These are phyloP conservation scores for Avena insularis DNA, from an alignment of 176 grass and related monocot genomes.

Conservation along the genomic window DNA sequence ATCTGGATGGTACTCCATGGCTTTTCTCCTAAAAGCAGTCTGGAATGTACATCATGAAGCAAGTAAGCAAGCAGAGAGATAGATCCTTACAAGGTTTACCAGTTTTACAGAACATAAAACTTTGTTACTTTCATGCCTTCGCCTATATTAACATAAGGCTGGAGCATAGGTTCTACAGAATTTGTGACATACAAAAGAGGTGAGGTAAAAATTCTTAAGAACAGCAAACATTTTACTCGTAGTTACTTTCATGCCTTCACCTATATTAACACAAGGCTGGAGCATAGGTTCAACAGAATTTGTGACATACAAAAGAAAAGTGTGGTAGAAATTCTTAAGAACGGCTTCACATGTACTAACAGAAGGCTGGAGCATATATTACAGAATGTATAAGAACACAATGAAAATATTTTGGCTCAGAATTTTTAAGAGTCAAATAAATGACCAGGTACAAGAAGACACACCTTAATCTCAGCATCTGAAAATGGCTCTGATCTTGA, in stretches of 20 bases:
- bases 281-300: background rate
- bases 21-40: slow-evolving; percentile 88
- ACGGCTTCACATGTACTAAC: background rate
- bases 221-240: background rate
- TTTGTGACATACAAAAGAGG: background rate
- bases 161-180: background rate
- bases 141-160: background rate
- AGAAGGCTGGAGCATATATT: background rate
- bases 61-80: slow-evolving; percentile 30
- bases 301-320: background rate
- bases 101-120: slow-evolving; percentile 11
- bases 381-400: background rate
- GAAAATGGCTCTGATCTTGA: slow-evolving; percentile 70
- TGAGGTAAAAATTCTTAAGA: background rate
- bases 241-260: background rate
- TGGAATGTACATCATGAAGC: slow-evolving; percentile 45
- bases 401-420: background rate
- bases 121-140: background rate
- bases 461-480: slow-evolving; percentile 91
- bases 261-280: background rate
- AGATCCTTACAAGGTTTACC: background rate
- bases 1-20: slow-evolving; percentile 87
- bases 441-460: slow-evolving; percentile 34
- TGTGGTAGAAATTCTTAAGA: background rate
- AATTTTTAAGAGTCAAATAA: slow-evolving; percentile 10